Percentiles rank a stretch among this genome's conserved stretches.
Evolutionary conservation across 176 grass and related monocot genomes (phyloP).

Genomic region (Dactylis glomerata): DNA sequence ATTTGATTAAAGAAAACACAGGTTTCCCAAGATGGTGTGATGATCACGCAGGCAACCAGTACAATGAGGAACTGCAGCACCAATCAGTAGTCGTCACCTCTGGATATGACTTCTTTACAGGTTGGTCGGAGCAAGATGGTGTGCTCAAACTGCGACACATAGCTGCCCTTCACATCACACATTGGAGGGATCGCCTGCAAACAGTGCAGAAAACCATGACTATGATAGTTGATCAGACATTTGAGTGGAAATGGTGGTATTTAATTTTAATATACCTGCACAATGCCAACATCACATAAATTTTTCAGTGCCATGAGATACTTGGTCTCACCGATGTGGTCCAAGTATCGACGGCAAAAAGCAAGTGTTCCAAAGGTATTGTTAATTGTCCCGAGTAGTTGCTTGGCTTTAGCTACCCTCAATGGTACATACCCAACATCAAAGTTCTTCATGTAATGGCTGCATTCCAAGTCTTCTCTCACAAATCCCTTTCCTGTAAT

Average conservation of each 20-base stretch:
- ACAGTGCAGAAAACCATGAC: not conserved
- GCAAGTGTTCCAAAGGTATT: slow-evolving; percentile 91
- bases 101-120: slow-evolving; percentile 94
- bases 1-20: not conserved
- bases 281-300: slow-evolving; percentile 73
- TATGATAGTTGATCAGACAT: not conserved
- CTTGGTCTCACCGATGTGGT: slow-evolving; percentile 87
- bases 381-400: slow-evolving; percentile 90
- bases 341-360: slow-evolving; percentile 90
- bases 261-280: slow-evolving; percentile 51
- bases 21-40: not conserved
- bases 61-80: not conserved
- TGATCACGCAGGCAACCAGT: not conserved
- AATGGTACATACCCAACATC: slow-evolving; percentile 87
- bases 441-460: slow-evolving; percentile 99
- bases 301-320: slow-evolving; percentile 98
- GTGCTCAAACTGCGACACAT: slow-evolving; percentile 96
- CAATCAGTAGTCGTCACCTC: slow-evolving; percentile 85
- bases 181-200: slow-evolving; percentile 82
- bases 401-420: slow-evolving; percentile 83
- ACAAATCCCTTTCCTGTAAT: slow-evolving; percentile 81
- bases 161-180: slow-evolving; percentile 88
- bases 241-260: not conserved
- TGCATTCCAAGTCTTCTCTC: slow-evolving; percentile 91
- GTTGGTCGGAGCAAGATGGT: slow-evolving; percentile 92